Base-by-base conservation (phyloP, 2,329 filamentous ascomycete species). In the Hymenoscyphus fraxineus region DNA sequence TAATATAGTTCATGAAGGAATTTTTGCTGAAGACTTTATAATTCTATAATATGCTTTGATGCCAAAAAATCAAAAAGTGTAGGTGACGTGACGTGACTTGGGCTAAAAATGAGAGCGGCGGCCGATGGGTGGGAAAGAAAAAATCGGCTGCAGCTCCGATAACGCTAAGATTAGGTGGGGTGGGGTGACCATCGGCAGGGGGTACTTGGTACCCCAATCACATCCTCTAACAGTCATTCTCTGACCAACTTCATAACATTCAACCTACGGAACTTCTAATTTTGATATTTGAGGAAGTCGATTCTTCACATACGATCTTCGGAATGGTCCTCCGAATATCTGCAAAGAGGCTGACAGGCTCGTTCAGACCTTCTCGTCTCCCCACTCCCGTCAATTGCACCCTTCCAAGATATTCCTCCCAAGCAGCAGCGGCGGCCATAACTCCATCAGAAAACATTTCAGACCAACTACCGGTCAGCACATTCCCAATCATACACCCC, bases 381-480 rank as follows among this genome's bases (percentile, higher is more conserved):
- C 67, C 69, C 16, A 41, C 67, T 9, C 63, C 66, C 41, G 16
- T 62, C 68, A 73, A 70, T 71, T 63, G 62, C 62, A 60, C 68
- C 13, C 27, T 69, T 10, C 72, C 67, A 58, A 73, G 73, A 62
- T 69, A 71, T 72, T 72, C 71, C 19, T 74, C 73, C 12, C 72
- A 73, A 70, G 72, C 72, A 66, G 58, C 78, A n/a, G 73, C 76
- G 10, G 72, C 76, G 31, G 74, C 73, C 39, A 71, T 77, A 55
- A 80, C 75, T 63, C 67, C 78, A 54, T 70, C 76, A 39, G 75
- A 76, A 58, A 67, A 70, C 38, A 66, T 75, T 58, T 75, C 75
- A 67, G 73, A 76, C 64, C 73, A 70, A 58, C 77, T 78, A 59
- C 72, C 74, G 58, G 78, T 79, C 64, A 63, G 75, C 67, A 38